Base-by-base conservation (phyloP, 2,329 filamentous ascomycete species). In the Penicillium expansum region DNA sequence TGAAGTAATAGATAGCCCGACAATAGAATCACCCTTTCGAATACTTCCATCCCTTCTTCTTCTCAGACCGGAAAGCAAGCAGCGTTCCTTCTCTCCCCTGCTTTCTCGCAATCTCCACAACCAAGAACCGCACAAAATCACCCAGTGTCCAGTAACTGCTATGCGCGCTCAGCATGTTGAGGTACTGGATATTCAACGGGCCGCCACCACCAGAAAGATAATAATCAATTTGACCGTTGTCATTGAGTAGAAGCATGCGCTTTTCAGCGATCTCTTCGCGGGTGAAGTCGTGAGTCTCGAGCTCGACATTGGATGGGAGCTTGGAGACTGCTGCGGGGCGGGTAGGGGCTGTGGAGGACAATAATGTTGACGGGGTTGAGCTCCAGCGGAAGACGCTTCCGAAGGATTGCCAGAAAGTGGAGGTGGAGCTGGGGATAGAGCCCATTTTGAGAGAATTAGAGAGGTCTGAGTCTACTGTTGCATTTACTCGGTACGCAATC, bases 161-260 rank as follows among this genome's bases (percentile, higher is more conserved):
- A 74, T 99, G 94, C 9, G 94, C 94, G 56, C 91, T 90, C 53
- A 99, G 77, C 94, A 99, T 99, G 64, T 96, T 97, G 35, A 97
- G 76, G 71, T 99, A 99, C 75, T 97, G 92, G 24, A 97, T 92
- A 74, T 96, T 94, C 35, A 99, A 79, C 4, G 92, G 88, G 0
- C 94, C 94, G 1, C 90, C 89, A 0, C 91, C 90, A 8, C 91
- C 92, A 48, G 86, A 86, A 48, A 99, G 78, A 67, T 88, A 95
- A 74, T 86, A 99, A 72, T 99, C 94, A 39, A 99, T 87, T 75
- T 99, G 94, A 0, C 92, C 93, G 63, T 97, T 97, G 67, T 99
- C 94, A 65, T 99, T 99, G 4, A 99, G 83, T 8, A 96, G 74
- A 59, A 86, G 88, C 62, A 92, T 92, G 65, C 93, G 88, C 71